These are phyloP conservation scores for Tetrapisispora iriomotensis DNA, from an alignment of 805 yeast species.

Conservation along the genomic window DNA sequence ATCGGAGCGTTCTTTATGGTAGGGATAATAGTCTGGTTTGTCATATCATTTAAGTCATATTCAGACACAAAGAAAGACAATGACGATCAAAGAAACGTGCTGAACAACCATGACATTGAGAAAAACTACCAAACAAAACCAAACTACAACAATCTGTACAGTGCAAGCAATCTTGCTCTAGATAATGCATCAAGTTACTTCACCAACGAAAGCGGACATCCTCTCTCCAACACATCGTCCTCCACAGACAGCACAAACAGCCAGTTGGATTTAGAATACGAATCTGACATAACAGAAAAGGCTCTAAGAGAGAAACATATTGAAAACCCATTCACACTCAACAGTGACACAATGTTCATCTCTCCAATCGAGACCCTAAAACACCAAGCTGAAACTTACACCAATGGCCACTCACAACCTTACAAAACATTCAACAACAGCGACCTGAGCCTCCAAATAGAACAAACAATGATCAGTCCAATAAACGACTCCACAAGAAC, in stretches of 20 bases:
- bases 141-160: conserved; percentile 1
- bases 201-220: background rate
- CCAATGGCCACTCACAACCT: background rate
- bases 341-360: conserved; percentile 36
- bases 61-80: conserved; percentile 10
- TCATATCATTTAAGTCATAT: conserved; percentile 20
- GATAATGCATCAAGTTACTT: too few relatives aligned
- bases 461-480: conserved; percentile 2
- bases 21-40: conserved; percentile 16
- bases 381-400: too few relatives aligned
- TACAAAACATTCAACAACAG: background rate
- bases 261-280: conserved; percentile 7
- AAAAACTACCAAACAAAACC: background rate
- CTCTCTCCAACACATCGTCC: conserved; percentile 15
- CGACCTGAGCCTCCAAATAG: background rate
- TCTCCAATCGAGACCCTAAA: conserved; percentile 47
- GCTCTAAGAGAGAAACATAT: conserved; percentile 11
- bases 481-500: background rate
- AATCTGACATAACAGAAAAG: conserved; percentile 19
- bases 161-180: background rate
- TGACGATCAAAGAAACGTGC: background rate
- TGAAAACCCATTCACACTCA: background rate
- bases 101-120: background rate
- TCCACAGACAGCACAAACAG: background rate
- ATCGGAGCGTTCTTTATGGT: conserved; percentile 42